These are phyloP conservation scores for Scytalidium sp. DNA, from an alignment of 2,329 filamentous ascomycete genomes.

Conservation along the genomic window DNA sequence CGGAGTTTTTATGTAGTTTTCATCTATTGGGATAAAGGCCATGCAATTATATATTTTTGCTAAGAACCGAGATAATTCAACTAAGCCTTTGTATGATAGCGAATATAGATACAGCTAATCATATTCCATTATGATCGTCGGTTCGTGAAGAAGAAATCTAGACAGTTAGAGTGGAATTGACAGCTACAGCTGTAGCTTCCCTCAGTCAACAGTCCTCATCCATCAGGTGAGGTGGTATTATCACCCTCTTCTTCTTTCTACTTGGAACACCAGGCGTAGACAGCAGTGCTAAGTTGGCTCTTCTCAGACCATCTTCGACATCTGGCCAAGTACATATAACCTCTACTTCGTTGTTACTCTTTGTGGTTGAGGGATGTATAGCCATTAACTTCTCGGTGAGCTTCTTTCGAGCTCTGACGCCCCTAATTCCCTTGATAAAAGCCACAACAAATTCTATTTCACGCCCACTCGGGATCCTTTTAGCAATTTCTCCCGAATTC, in stretches of 20 bases:
- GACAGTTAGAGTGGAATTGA: too few relatives aligned
- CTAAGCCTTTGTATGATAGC: background rate
- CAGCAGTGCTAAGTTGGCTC: background rate
- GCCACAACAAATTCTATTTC: conserved; percentile 14
- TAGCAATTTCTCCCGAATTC: background rate
- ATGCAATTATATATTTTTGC: background rate
- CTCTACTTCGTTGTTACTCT: conserved; percentile 11
- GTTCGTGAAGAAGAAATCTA: too few relatives aligned
- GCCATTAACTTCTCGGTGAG: conserved; percentile 12
- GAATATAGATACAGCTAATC: background rate
- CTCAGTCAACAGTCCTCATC: background rate
- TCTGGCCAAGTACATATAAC: conserved; percentile 20
- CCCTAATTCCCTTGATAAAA: conserved; percentile 17
- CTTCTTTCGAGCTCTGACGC: conserved; percentile 7
- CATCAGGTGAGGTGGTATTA: background rate
- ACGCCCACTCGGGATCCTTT: background rate
- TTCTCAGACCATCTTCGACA: conserved; percentile 11
- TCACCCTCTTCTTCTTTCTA: background rate
- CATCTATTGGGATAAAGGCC: background rate
- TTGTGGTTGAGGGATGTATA: conserved; percentile 9
- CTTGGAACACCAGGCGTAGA: background rate
- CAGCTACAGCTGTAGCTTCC: background rate
- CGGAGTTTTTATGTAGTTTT: background rate
- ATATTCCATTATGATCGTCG: too few relatives aligned
- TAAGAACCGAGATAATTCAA: background rate